Percentiles rank a stretch among this genome's conserved stretches.
Conservation (phyloP, 805 yeast species). For the Yamadazyma kitorensis region DNA sequence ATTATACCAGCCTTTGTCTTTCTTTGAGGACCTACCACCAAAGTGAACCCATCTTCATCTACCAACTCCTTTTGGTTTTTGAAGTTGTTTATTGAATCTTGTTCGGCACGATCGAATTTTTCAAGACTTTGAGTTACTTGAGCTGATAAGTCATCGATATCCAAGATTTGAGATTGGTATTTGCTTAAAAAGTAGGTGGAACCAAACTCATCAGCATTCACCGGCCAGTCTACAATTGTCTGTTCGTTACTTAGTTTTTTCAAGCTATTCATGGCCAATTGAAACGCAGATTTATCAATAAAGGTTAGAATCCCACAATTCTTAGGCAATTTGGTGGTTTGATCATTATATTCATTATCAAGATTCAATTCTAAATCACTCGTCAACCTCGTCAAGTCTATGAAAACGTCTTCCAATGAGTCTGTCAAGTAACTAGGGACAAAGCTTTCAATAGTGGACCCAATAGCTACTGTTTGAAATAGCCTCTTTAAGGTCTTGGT, state of each 20-base stretch:
- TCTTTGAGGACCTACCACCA: constrained; percentile 84
- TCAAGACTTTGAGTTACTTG: constrained; percentile 60
- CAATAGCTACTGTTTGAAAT: constrained; percentile 58
- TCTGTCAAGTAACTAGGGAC: constrained; percentile 35
- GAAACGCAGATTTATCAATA: constrained; percentile 66
- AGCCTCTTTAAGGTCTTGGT: constrained; percentile 52
- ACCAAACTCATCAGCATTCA: constrained; percentile 24
- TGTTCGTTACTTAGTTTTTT: constrained; percentile 41
- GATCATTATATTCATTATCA: constrained; percentile 11
- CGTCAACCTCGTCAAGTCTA: constrained; percentile 58
- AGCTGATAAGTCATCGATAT: constrained; percentile 49
- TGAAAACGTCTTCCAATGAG: constrained; percentile 43
- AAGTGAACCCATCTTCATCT: constrained; percentile 92
- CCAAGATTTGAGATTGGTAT: constrained; percentile 35
- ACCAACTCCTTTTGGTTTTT: constrained; percentile 58
- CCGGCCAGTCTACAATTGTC: constrained; percentile 37
- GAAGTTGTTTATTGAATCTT: constrained; percentile 53
- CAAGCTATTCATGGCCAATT: constrained; percentile 62
- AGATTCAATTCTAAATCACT: constrained; percentile 46
- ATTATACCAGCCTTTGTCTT: constrained; percentile 72
- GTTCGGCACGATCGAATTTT: constrained; percentile 70
- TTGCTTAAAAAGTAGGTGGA: constrained; percentile 43
- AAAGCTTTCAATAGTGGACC: constrained; percentile 57
- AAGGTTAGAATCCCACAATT: constrained; percentile 73
- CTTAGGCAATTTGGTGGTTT: constrained; percentile 55